phyloP scores from a whole-genome alignment of 495 filamentous ascomycete genomes.

The Lasiosphaeria ovina region DNA sequence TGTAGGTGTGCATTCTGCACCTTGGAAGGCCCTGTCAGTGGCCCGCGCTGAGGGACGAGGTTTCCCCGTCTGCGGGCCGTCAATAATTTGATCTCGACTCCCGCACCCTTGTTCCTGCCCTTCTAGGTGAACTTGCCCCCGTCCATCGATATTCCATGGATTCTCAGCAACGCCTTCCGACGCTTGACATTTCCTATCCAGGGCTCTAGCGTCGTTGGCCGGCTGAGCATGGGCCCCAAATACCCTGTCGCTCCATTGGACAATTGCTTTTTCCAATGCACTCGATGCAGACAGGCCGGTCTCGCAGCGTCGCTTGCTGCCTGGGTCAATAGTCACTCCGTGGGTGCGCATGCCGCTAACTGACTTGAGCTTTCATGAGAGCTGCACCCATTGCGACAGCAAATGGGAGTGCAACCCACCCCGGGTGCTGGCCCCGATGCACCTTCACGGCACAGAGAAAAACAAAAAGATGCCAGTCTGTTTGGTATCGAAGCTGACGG shows the following conservation, averaged over 20 bases:
- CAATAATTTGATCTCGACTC: not conserved
- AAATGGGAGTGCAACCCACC: not conserved
- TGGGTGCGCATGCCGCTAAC: no score
- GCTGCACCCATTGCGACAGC: not conserved
- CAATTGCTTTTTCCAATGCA: not conserved
- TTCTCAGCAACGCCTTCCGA: no score
- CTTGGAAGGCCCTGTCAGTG: not conserved
- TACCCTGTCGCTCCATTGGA: not conserved
- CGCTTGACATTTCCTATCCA: no score
- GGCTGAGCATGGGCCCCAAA: no score
- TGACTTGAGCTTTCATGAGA: not conserved
- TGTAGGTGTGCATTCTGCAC: not conserved
- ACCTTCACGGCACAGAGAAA: constrained; percentile 1
- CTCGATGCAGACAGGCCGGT: not conserved
- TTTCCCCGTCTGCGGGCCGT: constrained; percentile 3
- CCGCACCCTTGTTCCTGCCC: not conserved
- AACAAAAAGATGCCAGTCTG: not conserved
- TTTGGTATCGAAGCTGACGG: not conserved
- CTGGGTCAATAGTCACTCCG: no score
- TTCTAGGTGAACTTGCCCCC: not conserved
- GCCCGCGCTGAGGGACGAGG: not conserved
- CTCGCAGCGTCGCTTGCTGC: no score
- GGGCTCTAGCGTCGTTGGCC: no score
- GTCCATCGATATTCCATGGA: no score
- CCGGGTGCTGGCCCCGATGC: not conserved